A percentile compares a stretch with the other conserved stretches of the same genome.
Conservation (phyloP, 2,329 filamentous ascomycete genomes). For the Fusarium azukiicola region DNA sequence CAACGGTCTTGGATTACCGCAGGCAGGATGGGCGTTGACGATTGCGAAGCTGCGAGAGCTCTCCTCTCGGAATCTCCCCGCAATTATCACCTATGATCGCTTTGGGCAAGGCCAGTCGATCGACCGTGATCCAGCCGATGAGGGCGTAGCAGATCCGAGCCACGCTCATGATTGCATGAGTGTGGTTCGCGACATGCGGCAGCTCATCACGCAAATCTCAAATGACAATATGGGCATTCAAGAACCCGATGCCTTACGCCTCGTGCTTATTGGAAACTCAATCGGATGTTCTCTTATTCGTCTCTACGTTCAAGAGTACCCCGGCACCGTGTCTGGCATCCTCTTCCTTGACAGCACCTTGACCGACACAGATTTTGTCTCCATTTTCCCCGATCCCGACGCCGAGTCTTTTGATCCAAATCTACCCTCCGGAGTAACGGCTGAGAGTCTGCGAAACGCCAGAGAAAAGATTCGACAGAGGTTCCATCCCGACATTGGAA, state of each 20-base stretch:
- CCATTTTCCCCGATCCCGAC: conserved; percentile 77
- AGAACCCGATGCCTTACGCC: not conserved
- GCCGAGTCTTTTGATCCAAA: conserved; percentile 65
- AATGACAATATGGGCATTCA: conserved; percentile 2
- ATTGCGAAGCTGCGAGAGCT: conserved; percentile 33
- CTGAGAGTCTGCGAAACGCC: conserved; percentile 28
- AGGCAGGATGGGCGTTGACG: conserved; percentile 38
- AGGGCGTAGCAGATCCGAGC: conserved; percentile 55
- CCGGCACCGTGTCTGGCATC: conserved; percentile 67
- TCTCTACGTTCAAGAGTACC: conserved; percentile 71
- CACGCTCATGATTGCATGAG: conserved; percentile 72
- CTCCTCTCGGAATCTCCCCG: conserved; percentile 49
- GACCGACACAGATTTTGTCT: conserved; percentile 77
- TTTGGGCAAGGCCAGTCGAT: conserved; percentile 74
- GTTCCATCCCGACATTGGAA: conserved; percentile 50
- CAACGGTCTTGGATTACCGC: conserved; percentile 50
- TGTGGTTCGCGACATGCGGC: conserved; percentile 52
- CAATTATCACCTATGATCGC: conserved; percentile 77
- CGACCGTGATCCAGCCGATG: conserved; percentile 70
- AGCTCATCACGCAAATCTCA: conserved; percentile 39
- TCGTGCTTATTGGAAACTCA: conserved; percentile 48
- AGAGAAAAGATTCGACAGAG: conserved; percentile 34
- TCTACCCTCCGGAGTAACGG: conserved; percentile 36
- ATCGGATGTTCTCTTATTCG: conserved; percentile 65
- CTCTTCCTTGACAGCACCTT: conserved; percentile 79